Base-by-base conservation (phyloP, 345 rosid genomes). In the Anastatica hierochuntica region DNA sequence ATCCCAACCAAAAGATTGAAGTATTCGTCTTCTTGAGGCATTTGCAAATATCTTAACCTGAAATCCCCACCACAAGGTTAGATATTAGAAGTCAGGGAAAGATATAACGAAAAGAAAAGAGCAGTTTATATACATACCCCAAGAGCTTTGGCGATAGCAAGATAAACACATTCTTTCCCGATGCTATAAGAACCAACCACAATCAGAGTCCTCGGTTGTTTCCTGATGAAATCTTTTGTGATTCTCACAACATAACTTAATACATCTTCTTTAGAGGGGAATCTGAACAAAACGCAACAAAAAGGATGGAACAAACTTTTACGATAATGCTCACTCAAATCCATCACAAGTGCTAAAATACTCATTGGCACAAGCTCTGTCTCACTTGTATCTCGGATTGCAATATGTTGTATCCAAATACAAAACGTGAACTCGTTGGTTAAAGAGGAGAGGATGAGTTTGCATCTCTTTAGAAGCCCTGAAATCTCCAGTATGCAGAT, bases 401-500 rank as follows among this genome's bases (percentile, higher is more conserved):
- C 90, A 86, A 47, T 80, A 86, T 1, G 90, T 86, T 21, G 95
- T 83, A 67, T 80, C 95, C 70, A 83, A 67, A 70, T 83, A 86
- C 62, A 86, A 64, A 40, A 79, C 72, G 60, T 76, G 79, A 35
- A 86, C 67, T 61, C 70, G 66, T 17, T 68, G 76, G 35, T 73
- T 72, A 14, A 63, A 43, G 34, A 86, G 81, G 53, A 77, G 85
- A 10, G 73, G 77, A 52, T 80, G 76, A 13, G 72, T 40, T 49
- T 79, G 77, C 95, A 83, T 83, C 49, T 43, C 58, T 36, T 76
- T 77, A 50, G 72, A 79, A 56, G 95, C 88, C 66, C 90, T 79
- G 70, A 86, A 86, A 74, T 86, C 95, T 74, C 95, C 90, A 0
- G 95, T 86, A 40, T 86, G 95, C 68, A 83, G 69, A 72, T 74